Percentiles rank a stretch among this genome's conserved stretches.
Evolutionary conservation across 768 basidiomycete genomes (phyloP).

Genomic region (Macrolepiota dolichaula): DNA sequence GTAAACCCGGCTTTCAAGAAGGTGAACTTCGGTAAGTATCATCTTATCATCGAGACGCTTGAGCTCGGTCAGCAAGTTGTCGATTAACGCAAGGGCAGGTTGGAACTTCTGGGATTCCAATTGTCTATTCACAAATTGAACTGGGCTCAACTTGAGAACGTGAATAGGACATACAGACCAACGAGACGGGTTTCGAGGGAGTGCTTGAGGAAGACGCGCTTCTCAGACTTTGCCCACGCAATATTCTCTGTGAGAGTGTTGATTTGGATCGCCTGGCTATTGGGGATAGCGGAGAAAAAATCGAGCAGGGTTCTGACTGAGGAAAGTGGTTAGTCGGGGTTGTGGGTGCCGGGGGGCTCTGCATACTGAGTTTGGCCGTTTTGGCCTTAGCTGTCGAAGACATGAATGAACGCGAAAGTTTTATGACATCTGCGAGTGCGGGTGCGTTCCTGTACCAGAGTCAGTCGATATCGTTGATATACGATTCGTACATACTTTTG

Average conservation of each 20-base stretch:
- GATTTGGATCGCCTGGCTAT: constrained; percentile 74
- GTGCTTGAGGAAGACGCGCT: constrained; percentile 94
- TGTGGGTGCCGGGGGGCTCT: neutral
- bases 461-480: neutral
- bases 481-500: constrained; percentile 54
- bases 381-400: constrained; percentile 96
- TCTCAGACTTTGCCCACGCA: constrained; percentile 87
- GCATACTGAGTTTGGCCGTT: constrained; percentile 90
- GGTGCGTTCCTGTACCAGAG: constrained; percentile 62
- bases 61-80: constrained; percentile 85
- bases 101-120: constrained; percentile 76
- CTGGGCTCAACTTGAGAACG: neutral
- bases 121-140: constrained; percentile 42
- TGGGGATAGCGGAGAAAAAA: constrained; percentile 78
- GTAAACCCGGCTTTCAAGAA: constrained; percentile 90
- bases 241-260: constrained; percentile 87
- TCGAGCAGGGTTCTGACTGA: constrained; percentile 91
- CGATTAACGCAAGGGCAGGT: constrained; percentile 77
- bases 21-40: constrained; percentile 94
- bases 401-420: constrained; percentile 81
- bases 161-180: constrained; percentile 45
- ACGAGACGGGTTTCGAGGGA: constrained; percentile 88
- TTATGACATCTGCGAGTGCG: constrained; percentile 84
- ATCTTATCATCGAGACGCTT: constrained; percentile 96
- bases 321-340: neutral